A percentile compares a stretch with the other conserved stretches of the same genome.
phyloP scores from a whole-genome alignment of 352 stramenopile genomes.

The Pythium apleroticum region DNA sequence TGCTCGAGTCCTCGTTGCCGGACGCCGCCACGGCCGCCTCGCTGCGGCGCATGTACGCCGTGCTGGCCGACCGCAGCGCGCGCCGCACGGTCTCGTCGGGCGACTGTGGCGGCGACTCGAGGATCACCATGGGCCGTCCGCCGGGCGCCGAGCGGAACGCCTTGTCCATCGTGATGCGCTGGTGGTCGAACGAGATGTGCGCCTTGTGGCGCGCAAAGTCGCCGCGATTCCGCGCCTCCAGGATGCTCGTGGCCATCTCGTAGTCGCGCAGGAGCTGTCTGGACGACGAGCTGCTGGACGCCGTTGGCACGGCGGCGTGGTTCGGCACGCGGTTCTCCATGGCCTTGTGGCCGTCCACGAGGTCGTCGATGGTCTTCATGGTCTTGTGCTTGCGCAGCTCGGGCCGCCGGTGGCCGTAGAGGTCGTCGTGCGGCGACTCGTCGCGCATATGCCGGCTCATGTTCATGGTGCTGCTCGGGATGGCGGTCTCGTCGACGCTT shows the following conservation, averaged over 20 bases:
- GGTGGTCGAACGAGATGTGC: conserved; percentile 49
- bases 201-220: conserved; percentile 50
- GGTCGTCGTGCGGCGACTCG: conserved; percentile 1
- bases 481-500: not conserved
- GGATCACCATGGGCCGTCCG: conserved; percentile 36
- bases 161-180: conserved; percentile 47
- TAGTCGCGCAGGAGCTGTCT: conserved; percentile 34
- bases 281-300: not conserved
- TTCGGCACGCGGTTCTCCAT: conserved; percentile 18
- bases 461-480: conserved; percentile 12
- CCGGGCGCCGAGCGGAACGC: conserved; percentile 59
- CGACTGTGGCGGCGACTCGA: conserved; percentile 30
- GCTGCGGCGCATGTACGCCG: conserved; percentile 22
- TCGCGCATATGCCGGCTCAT: conserved; percentile 3
- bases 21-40: not conserved
- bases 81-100: conserved; percentile 20
- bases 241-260: conserved; percentile 41
- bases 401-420: not conserved
- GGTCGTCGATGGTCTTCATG: conserved; percentile 27
- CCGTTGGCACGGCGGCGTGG: conserved; percentile 9
- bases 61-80: conserved; percentile 31
- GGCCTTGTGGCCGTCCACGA: conserved; percentile 8
- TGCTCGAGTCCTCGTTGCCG: conserved; percentile 21
- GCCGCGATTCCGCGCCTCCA: conserved; percentile 40
- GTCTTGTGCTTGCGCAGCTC: conserved; percentile 29